Percentiles rank a stretch among this genome's conserved stretches.
These are phyloP conservation scores for Solanum aculeatissimum DNA, from an alignment of 305 asterid species.

Conservation along the genomic window DNA sequence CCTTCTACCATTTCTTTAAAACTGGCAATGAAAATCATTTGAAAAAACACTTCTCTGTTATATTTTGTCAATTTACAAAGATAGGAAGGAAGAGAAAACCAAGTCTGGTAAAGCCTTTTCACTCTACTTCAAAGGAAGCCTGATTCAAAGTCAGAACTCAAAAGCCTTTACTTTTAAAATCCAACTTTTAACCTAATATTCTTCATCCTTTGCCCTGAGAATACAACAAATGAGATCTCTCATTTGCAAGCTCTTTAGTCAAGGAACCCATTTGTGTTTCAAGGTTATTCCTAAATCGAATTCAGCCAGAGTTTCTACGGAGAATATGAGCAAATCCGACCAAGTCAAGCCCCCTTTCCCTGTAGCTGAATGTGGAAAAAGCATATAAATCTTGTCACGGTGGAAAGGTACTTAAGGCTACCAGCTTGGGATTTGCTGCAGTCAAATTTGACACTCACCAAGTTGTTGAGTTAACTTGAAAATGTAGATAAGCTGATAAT, in stretches of 20 bases:
- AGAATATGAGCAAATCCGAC: neutral
- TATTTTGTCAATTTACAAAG: neutral
- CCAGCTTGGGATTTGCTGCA: neutral
- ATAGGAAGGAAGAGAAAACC: neutral
- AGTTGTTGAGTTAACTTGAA: neutral
- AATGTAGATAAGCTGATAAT: neutral
- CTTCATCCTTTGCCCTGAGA: neutral
- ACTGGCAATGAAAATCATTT: neutral
- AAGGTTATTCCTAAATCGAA: neutral
- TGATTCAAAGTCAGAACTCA: neutral
- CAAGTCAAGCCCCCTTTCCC: neutral
- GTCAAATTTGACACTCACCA: neutral
- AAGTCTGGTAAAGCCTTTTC: neutral
- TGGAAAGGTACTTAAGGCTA: neutral
- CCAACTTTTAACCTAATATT: neutral
- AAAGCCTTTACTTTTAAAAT: neutral
- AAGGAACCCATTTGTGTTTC: neutral
- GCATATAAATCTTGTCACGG: neutral
- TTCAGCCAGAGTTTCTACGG: neutral
- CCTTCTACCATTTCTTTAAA: neutral
- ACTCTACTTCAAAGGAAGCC: neutral
- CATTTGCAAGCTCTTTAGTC: neutral
- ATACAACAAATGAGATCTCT: neutral
- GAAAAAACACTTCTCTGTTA: neutral
- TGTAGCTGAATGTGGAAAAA: neutral